Percentiles rank a stretch among this genome's conserved stretches.
Evolutionary conservation across 805 yeast genomes (phyloP).

Genomic region (Ogataea ganodermae): DNA sequence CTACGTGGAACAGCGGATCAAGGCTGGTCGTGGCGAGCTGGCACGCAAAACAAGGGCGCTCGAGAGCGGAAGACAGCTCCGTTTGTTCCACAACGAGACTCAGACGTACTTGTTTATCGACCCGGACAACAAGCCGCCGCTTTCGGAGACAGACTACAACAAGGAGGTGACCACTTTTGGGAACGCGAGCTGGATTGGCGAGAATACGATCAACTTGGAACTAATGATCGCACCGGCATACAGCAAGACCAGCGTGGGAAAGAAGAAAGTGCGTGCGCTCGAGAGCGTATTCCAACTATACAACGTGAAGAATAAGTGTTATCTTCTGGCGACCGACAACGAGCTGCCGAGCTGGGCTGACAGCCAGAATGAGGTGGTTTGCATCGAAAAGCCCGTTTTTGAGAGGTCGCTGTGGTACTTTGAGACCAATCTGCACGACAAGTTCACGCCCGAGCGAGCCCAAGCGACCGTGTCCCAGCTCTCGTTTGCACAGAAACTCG

Average conservation of each 20-base stretch:
- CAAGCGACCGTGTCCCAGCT: conserved; percentile 34
- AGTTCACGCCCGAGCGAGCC: conserved; percentile 37
- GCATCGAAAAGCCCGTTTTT: conserved; percentile 71
- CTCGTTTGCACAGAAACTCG: conserved; percentile 50
- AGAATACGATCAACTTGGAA: conserved; percentile 69
- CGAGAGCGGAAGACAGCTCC: conserved; percentile 55
- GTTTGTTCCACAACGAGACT: conserved; percentile 71
- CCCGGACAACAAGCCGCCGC: conserved; percentile 75
- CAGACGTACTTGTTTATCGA: conserved; percentile 65
- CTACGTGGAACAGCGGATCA: conserved; percentile 56
- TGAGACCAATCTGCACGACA: conserved; percentile 65
- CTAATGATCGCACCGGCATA: conserved; percentile 50
- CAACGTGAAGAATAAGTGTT: conserved; percentile 70
- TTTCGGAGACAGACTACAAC: conserved; percentile 88
- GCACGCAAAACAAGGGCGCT: conserved; percentile 26
- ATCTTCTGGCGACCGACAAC: conserved; percentile 68
- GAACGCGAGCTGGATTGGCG: conserved; percentile 60
- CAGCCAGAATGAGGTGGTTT: conserved; percentile 84
- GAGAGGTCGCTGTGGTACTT: conserved; percentile 73
- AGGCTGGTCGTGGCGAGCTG: conserved; percentile 42
- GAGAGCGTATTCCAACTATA: conserved; percentile 70
- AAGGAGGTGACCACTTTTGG: conserved; percentile 79
- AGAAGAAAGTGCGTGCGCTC: conserved; percentile 49
- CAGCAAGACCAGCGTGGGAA: conserved; percentile 35
- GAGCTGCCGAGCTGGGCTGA: conserved; percentile 82